Base-by-base conservation (phyloP, 305 asterid species). In the Rubia tinctorum region DNA sequence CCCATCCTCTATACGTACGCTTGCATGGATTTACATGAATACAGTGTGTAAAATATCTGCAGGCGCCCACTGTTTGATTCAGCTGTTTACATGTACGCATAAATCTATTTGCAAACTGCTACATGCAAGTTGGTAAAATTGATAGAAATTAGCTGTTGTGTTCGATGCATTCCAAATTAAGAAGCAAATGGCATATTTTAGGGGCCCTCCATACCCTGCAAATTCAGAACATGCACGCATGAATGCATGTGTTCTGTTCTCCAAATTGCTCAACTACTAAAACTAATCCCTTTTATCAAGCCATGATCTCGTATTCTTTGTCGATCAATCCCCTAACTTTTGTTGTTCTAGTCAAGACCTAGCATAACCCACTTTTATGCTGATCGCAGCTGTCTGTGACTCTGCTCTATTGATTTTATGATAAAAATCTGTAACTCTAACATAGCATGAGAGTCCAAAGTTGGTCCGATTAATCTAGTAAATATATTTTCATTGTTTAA, bases 121-220 rank as follows among this genome's bases (percentile, higher is more conserved):
- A 8, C 14, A 0, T 58, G 1, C 64, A 59, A 59, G 14, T 23
- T 59, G 65, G 13, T 20, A 10, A 56, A 56, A 56, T 2, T 59
- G 64, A 23, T 53, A 9, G 0, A 6, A 6, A 53, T 53, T 53
- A 53, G 60, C 11, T 53, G 59, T 51, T 17, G 22, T 15, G 59
- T 51, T 51, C 59, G 59, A 51, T 51, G 59, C 59, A 58, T 58
- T 13, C 64, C 64, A 58, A 58, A 58, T 51, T 51, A 2, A 22
- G 64, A 58, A 8, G 64, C 64, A 58, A 22, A 58, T 58, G 64
- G 14, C 7, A n/a, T 59, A 15, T 43, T 60, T 69, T 61, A 44
- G 45, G 71, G 79, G 66, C 58, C 79, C 53, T 22, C 65, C 23
- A 14, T 61, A 51, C 43, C 34, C 34, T 49, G 42, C 62, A 56